phyloP scores from a whole-genome alignment of 768 basidiomycete genomes.

The Guyanaporus albipodus region DNA sequence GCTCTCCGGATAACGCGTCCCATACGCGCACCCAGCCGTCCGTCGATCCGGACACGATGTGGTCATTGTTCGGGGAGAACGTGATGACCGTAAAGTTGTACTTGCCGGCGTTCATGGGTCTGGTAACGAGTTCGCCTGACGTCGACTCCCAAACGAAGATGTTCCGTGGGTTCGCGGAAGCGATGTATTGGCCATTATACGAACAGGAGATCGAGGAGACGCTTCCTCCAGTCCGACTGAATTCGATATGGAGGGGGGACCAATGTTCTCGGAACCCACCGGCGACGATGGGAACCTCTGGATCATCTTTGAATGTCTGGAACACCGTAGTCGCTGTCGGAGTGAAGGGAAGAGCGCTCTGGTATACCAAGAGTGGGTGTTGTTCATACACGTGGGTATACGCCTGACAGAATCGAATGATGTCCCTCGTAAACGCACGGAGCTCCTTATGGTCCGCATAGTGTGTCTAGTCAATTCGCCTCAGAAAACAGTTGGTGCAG shows the following conservation, averaged over 20 bases:
- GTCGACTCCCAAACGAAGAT: slow-evolving; percentile 27
- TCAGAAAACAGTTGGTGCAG: not conserved
- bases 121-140: slow-evolving; percentile 25
- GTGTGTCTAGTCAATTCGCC: slow-evolving; percentile 8
- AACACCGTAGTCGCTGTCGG: slow-evolving; percentile 26
- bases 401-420: slow-evolving; percentile 31
- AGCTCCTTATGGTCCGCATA: slow-evolving; percentile 15
- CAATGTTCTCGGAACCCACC: slow-evolving; percentile 31
- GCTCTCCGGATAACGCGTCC: slow-evolving; percentile 25
- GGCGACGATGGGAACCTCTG: slow-evolving; percentile 18
- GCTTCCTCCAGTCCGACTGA: slow-evolving; percentile 13
- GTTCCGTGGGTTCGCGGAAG: slow-evolving; percentile 19
- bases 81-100: slow-evolving; percentile 15
- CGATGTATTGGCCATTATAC: slow-evolving; percentile 26
- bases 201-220: slow-evolving; percentile 25
- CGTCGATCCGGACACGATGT: slow-evolving; percentile 24
- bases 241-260: slow-evolving; percentile 31
- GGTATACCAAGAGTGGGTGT: slow-evolving; percentile 32
- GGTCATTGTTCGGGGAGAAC: slow-evolving; percentile 29
- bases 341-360: slow-evolving; percentile 30
- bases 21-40: slow-evolving; percentile 25
- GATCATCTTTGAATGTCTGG: slow-evolving; percentile 25
- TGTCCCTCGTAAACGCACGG: slow-evolving; percentile 20
- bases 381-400: slow-evolving; percentile 30
- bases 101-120: slow-evolving; percentile 12